Conservation (phyloP, 306 rosid species). For the Rosa lucieae region DNA sequence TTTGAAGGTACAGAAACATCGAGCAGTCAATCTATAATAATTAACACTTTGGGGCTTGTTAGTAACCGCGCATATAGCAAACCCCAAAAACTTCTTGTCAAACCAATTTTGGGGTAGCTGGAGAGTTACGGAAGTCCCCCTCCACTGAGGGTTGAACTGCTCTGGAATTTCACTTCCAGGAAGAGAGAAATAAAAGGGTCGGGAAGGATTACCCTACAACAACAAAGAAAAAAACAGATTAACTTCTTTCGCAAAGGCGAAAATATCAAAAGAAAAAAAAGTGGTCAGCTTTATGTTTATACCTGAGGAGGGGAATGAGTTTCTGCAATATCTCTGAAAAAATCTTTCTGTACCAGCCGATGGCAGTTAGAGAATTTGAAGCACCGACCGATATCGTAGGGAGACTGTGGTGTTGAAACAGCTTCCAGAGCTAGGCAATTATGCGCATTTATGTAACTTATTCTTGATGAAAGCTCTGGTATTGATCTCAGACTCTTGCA, state of each 20-base stretch:
- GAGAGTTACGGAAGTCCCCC: not conserved
- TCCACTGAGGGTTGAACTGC: not conserved
- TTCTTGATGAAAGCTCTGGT: not conserved
- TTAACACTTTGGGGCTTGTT: too few species aligned
- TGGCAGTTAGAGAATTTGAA: not conserved
- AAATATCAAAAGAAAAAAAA: too few species aligned
- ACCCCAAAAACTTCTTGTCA: not conserved
- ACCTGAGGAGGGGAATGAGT: not conserved
- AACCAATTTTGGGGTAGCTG: not conserved
- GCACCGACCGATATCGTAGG: not conserved
- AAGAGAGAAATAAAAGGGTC: not conserved
- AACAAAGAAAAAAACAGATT: too few species aligned
- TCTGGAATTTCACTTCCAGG: not conserved
- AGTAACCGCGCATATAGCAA: not conserved
- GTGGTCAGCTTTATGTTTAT: too few species aligned
- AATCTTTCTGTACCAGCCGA: not conserved
- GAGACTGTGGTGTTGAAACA: not conserved
- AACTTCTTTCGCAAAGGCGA: too few species aligned
- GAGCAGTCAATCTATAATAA: not conserved
- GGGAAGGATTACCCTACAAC: not conserved
- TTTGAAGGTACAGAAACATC: not conserved
- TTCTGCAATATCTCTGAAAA: not conserved
- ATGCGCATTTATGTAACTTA: not conserved
- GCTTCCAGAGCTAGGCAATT: not conserved
- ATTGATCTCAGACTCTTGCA: not conserved